Evolutionary conservation across 768 basidiomycete genomes (phyloP).

Genomic region (Dentipellis fragilis): DNA sequence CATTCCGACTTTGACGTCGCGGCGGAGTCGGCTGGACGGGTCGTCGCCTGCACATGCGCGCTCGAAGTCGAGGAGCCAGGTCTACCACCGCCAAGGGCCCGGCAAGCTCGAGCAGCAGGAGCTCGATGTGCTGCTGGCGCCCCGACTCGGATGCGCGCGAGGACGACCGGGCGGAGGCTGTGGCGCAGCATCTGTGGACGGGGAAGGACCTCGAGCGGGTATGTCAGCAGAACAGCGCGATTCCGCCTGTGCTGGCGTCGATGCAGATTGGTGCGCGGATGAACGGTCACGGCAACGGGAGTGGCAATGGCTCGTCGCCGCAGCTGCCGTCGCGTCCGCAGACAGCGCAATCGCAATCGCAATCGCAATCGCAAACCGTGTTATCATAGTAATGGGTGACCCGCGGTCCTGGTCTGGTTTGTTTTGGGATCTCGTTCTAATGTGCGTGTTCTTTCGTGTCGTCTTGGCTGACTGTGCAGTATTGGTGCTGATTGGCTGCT

Average conservation of each 20-base stretch:
- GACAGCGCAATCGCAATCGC: not conserved
- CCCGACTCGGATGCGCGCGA: conserved; percentile 14
- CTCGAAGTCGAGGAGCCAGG: conserved; percentile 61
- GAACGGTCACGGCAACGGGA: not conserved
- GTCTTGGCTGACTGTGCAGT: too few species aligned
- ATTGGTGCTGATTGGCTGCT: not conserved
- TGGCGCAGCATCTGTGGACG: conserved; percentile 49
- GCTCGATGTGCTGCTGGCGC: too few species aligned
- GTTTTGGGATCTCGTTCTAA: not conserved
- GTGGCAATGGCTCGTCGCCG: too few species aligned
- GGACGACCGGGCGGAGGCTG: conserved; percentile 22
- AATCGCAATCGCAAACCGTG: not conserved
- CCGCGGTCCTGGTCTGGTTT: not conserved
- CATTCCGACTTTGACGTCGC: conserved; percentile 18
- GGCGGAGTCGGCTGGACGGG: conserved; percentile 6
- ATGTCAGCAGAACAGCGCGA: conserved; percentile 84
- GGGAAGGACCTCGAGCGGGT: conserved; percentile 77
- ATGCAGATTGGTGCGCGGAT: conserved; percentile 42
- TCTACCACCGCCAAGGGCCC: conserved; percentile 53
- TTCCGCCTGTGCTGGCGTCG: conserved; percentile 63
- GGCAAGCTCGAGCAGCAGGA: conserved; percentile 57
- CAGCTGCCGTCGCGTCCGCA: too few species aligned
- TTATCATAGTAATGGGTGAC: not conserved
- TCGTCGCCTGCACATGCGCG: conserved; percentile 31
- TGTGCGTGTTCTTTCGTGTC: not conserved